Evolutionary conservation across 495 filamentous ascomycete species (phyloP), one percentile per base, ranked within the genome.

Genomic region (Penicillium robsamsonii): DNA sequence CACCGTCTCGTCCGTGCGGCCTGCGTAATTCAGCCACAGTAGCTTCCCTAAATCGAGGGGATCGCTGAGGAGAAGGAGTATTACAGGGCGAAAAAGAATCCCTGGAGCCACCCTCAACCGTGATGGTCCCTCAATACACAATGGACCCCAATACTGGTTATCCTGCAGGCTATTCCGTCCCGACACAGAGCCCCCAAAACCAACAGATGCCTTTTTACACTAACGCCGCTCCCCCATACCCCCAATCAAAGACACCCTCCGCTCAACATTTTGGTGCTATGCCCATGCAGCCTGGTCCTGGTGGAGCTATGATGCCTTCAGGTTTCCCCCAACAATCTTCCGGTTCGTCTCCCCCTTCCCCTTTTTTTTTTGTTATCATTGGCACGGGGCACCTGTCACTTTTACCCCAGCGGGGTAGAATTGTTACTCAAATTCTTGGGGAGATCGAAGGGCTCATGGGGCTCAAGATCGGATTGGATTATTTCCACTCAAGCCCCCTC

Each of bases 111-210:
- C 50, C 25, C 29, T 42, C 52, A 53, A 62, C 49, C 46, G 46
- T 54, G 60, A 60, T 60, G 55, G 53, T 56, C 48, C 57, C 59
- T 50, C 61, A 57, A 45, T 56, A 66, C 63, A 69, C 62, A 46
- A 79, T 79, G 75, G 75, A 77, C 56, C 67, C 71, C 56, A 77
- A 77, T 62, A 60, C 68, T 64, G 73, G 69, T 57, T 77, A 72
- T 68, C 70, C 72, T 50, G 56, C 70, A 46, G 70, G 65, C 48
- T 75, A 67, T 68, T 70, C 75, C 61, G 69, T 72, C 56, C 65
- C 70, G 56, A 67, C 70, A 37, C 73, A 72, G 50, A 73, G 65
- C 61, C 70, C 67, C 63, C 67, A 61, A 52, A 70, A 61, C 46
- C 72, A 72, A 56, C 52, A 54, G 42, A 72, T 72, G 59, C 62